phyloP scores from a whole-genome alignment of 1,139 yeast genomes.

The Fermentozyma sake region DNA sequence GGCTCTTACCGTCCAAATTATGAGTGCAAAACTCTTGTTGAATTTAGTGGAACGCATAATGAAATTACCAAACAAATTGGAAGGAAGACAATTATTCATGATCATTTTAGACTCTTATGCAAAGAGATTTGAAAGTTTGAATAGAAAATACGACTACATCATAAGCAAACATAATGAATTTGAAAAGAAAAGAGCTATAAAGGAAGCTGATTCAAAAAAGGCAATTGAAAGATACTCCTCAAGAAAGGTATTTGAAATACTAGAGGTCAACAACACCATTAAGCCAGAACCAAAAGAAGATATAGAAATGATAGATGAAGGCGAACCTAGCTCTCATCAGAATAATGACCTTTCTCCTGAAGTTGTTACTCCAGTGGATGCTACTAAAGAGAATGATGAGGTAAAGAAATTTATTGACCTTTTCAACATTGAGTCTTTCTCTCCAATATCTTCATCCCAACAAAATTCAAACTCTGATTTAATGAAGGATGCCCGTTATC shows the following conservation, averaged over 20 bases:
- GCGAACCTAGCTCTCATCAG: too few species aligned
- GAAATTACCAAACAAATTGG: constrained; percentile 76
- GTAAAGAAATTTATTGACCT: constrained; percentile 20
- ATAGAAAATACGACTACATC: constrained; percentile 65
- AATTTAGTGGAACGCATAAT: constrained; percentile 86
- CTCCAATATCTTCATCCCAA: constrained; percentile 35
- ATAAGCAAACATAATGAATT: constrained; percentile 57
- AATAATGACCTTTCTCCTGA: constrained; percentile 7
- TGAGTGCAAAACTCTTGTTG: constrained; percentile 89
- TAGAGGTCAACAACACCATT: neutral
- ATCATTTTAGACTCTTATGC: constrained; percentile 85
- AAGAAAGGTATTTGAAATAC: constrained; percentile 15
- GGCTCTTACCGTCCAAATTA: constrained; percentile 88
- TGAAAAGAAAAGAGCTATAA: constrained; percentile 37
- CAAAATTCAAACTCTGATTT: constrained; percentile 50
- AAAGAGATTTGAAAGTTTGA: constrained; percentile 71
- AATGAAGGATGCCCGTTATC: constrained; percentile 79
- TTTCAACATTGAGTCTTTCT: constrained; percentile 36
- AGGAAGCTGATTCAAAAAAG: constrained; percentile 41
- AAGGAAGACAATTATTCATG: constrained; percentile 81
- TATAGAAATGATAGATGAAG: constrained; percentile 5
- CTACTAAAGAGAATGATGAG: neutral
- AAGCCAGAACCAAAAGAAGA: constrained; percentile 11
- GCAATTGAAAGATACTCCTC: constrained; percentile 40
- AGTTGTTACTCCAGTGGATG: constrained; percentile 8